Base-by-base conservation (phyloP, 2,329 filamentous ascomycete species). In the Penicillium sp. region DNA sequence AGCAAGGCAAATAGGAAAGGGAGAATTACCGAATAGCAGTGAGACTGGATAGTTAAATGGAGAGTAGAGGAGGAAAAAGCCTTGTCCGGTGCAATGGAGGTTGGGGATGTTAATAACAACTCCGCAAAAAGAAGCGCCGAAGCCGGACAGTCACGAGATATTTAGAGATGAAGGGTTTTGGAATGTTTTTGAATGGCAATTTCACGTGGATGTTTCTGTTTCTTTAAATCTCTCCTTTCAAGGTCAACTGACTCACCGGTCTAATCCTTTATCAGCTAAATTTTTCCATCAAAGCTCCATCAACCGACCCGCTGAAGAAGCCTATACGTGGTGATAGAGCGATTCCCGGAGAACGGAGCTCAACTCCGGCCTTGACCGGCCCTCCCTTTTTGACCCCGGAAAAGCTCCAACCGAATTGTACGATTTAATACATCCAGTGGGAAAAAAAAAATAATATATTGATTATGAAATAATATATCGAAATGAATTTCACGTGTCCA, bases 101-200 rank as follows among this genome's bases (percentile, higher is more conserved):
- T 58, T 59, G 48, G 42, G 32, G 54, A 44, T 42, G 32, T 58
- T 38, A 48, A 50, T 31, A 53, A 49, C 39, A 50, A 35, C 45
- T 54, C 52, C 52, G 52, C 45, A 50, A 50, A 40, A 44, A 54
- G 53, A 60, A 65, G 45, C 66, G 67, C 68, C 67, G 68, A 70
- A 69, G 68, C 66, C 67, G 63, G 62, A 65, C n/a, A 32, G 58
- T 61, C 57, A 61, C 59, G 62, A 58, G 57, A 62, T 55, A 46
- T 39, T 32, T 26, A 22, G 29, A 24, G 18, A 26, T 32, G 11
- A 29, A 47, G 13, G n/a, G 16, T 14, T 26, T 26, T 35, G 29
- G 18, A 37, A 24, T 48, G 6, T 26, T 48, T 48, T 47, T 16
- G 14, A 29, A 18, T 10, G 4, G 43, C 13, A 24, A 50, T 13